These are phyloP conservation scores for Truncatella angustata DNA, from an alignment of 2,329 filamentous ascomycete genomes.

Conservation along the genomic window DNA sequence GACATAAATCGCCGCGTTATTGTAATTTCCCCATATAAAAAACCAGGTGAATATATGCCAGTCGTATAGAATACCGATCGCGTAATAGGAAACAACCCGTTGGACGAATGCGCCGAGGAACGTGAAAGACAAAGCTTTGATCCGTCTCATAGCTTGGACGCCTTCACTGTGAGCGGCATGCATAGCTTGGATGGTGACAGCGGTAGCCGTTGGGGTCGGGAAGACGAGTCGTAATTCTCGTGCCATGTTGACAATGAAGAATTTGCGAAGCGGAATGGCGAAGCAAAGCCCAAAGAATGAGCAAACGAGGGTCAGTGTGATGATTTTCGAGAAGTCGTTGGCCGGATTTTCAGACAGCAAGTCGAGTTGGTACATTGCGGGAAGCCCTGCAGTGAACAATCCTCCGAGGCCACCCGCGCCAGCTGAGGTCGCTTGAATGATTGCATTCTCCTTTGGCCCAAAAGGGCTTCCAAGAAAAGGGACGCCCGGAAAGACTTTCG, in stretches of 20 bases:
- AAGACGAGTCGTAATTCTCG: conserved; percentile 58
- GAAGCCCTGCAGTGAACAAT: conserved; percentile 55
- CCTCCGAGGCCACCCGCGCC: conserved; percentile 52
- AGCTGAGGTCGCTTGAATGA: conserved; percentile 52
- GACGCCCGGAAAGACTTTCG: conserved; percentile 39
- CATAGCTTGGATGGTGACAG: conserved; percentile 59
- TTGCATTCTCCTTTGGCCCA: conserved; percentile 58
- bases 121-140: conserved; percentile 47
- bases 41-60: conserved; percentile 54
- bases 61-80: conserved; percentile 56
- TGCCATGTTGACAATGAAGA: conserved; percentile 66
- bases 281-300: conserved; percentile 66
- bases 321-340: conserved; percentile 55
- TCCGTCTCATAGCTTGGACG: conserved; percentile 51
- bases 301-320: conserved; percentile 60
- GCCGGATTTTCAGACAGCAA: conserved; percentile 44
- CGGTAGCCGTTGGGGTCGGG: conserved; percentile 53
- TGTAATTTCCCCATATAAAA: conserved; percentile 53
- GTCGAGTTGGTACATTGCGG: conserved; percentile 52
- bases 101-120: conserved; percentile 48
- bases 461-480: conserved; percentile 54
- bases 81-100: conserved; percentile 56
- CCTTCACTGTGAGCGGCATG: conserved; percentile 52
- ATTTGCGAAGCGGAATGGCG: conserved; percentile 61
- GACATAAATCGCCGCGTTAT: conserved; percentile 46